Evolutionary conservation across 768 basidiomycete genomes (phyloP).

Genomic region (Strobilomyces dryophilus): DNA sequence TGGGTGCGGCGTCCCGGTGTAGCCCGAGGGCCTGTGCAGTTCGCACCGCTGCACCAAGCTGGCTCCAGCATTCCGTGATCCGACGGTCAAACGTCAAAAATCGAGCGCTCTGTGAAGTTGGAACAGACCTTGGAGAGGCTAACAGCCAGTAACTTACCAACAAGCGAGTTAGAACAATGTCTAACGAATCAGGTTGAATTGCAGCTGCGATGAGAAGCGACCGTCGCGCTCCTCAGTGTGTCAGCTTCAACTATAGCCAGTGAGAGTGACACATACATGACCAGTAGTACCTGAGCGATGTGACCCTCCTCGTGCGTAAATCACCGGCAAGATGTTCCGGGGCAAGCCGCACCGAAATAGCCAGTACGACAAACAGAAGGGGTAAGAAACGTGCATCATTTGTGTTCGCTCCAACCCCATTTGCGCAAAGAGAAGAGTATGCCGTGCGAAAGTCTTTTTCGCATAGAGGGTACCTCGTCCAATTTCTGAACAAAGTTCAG

Average conservation of each 20-base stretch:
- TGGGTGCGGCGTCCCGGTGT: conserved; percentile 81
- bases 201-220: conserved; percentile 89
- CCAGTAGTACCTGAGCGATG: conserved; percentile 92
- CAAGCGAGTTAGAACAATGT: conserved; percentile 89
- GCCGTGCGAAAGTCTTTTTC: conserved; percentile 76
- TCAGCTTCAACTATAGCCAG: conserved; percentile 16
- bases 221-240: conserved; percentile 58
- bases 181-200: conserved; percentile 88
- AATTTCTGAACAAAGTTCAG: conserved; percentile 54
- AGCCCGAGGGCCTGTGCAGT: conserved; percentile 93
- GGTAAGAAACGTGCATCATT: conserved; percentile 83
- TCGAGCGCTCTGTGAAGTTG: conserved; percentile 56
- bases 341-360: conserved; percentile 80
- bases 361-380: conserved; percentile 89
- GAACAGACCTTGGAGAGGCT: background rate
- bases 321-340: conserved; percentile 84
- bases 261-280: conserved; percentile 59
- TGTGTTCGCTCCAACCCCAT: conserved; percentile 60
- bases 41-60: conserved; percentile 86
- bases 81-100: conserved; percentile 70
- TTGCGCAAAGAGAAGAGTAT: conserved; percentile 62
- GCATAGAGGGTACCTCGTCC: conserved; percentile 89
- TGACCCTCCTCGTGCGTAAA: conserved; percentile 66
- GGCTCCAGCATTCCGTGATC: conserved; percentile 95
- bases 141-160: conserved; percentile 40